These are phyloP conservation scores for Penicillium macrosclerotiorum DNA, from an alignment of 495 filamentous ascomycete genomes.

Conservation along the genomic window DNA sequence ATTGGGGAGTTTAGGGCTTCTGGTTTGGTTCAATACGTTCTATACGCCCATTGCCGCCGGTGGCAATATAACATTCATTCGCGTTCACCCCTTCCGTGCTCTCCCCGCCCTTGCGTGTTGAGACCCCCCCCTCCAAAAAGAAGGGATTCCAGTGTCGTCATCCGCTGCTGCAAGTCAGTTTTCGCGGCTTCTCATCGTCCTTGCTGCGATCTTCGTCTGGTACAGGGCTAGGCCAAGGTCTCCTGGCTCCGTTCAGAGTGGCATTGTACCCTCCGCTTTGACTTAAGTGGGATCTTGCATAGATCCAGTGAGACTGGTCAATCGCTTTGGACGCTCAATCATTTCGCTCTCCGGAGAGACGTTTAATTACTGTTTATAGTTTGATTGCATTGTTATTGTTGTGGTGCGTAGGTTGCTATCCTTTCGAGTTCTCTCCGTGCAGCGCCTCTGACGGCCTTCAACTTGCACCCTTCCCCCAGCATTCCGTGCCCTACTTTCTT, in stretches of 20 bases:
- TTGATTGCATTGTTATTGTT: slow-evolving; percentile 19
- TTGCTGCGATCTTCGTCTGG: slow-evolving; percentile 32
- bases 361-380: slow-evolving; percentile 29
- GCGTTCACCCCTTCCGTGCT: slow-evolving; percentile 21
- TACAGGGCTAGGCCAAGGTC: slow-evolving; percentile 13
- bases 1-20: background rate
- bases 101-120: slow-evolving; percentile 35
- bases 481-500: slow-evolving; percentile 28
- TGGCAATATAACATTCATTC: slow-evolving; percentile 28
- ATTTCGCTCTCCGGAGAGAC: slow-evolving; percentile 17
- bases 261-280: slow-evolving; percentile 11
- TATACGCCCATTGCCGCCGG: slow-evolving; percentile 27
- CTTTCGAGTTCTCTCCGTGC: slow-evolving; percentile 3
- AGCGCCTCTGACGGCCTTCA: slow-evolving; percentile 1
- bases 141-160: slow-evolving; percentile 19
- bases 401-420: slow-evolving; percentile 14
- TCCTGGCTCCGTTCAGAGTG: slow-evolving; percentile 13
- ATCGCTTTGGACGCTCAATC: slow-evolving; percentile 15
- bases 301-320: slow-evolving; percentile 16
- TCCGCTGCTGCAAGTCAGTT: slow-evolving; percentile 14
- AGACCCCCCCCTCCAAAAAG: background rate
- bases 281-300: slow-evolving; percentile 1
- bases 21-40: background rate
- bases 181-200: slow-evolving; percentile 24
- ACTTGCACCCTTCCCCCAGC: slow-evolving; percentile 25